phyloP scores from a whole-genome alignment of 495 filamentous ascomycete genomes.

The Lineolata rhizophorae region DNA sequence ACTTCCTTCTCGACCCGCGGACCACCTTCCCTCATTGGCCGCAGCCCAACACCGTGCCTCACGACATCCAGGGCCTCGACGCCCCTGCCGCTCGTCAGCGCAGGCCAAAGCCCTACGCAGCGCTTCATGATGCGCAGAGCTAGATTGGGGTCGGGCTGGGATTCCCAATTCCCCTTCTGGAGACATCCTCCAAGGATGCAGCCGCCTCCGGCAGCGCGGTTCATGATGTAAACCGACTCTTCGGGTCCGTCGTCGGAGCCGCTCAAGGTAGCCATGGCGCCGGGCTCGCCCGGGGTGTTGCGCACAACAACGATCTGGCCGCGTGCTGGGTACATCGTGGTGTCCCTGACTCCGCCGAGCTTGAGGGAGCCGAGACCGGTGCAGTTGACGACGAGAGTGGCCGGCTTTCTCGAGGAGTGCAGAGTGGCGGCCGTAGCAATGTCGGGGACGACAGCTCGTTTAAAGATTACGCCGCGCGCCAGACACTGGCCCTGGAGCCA shows the following conservation, averaged over 20 bases:
- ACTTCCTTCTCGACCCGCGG: constrained; percentile 67
- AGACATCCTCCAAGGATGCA: constrained; percentile 81
- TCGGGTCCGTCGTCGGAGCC: constrained; percentile 65
- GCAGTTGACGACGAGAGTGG: constrained; percentile 66
- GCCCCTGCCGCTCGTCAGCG: constrained; percentile 52
- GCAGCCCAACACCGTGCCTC: constrained; percentile 69
- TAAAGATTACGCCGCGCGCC: constrained; percentile 42
- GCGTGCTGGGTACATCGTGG: constrained; percentile 48
- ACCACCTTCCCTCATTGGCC: constrained; percentile 54
- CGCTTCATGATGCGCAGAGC: constrained; percentile 81
- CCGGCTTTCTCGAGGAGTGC: constrained; percentile 38
- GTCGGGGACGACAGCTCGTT: constrained; percentile 37
- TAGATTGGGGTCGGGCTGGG: constrained; percentile 55
- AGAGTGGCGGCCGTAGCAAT: constrained; percentile 44
- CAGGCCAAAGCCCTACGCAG: constrained; percentile 46
- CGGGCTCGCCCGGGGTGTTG: constrained; percentile 52
- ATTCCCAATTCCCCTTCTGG: constrained; percentile 64
- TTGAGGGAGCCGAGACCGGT: constrained; percentile 53
- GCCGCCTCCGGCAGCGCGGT: constrained; percentile 47
- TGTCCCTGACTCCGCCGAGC: constrained; percentile 69
- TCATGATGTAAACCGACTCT: constrained; percentile 79
- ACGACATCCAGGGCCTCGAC: constrained; percentile 67
- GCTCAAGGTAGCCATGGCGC: constrained; percentile 43
- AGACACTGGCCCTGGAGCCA: constrained; percentile 64
- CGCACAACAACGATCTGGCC: constrained; percentile 80